These are phyloP conservation scores for Pleurotus giganteus DNA, from an alignment of 768 basidiomycete species.

Conservation along the genomic window DNA sequence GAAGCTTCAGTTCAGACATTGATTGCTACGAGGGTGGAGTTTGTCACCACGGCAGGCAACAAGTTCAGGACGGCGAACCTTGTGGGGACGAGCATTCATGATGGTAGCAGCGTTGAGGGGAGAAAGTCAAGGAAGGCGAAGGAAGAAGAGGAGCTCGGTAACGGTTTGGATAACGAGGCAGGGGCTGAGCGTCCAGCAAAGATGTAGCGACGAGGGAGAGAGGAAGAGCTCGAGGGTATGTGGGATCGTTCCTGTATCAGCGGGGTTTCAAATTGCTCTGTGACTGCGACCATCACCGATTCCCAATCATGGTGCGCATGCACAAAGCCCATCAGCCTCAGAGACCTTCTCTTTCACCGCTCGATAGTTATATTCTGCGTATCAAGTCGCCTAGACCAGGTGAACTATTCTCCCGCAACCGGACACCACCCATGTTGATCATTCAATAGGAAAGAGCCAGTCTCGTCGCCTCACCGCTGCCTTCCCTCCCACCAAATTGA, in stretches of 20 bases:
- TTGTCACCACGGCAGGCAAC: slow-evolving; percentile 1
- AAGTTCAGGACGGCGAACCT: slow-evolving; percentile 35
- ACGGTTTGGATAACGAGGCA: background rate
- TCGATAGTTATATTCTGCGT: background rate
- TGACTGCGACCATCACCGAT: background rate
- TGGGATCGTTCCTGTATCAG: background rate
- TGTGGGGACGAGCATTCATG: slow-evolving; percentile 78
- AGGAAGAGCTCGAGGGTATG: background rate
- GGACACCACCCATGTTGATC: background rate
- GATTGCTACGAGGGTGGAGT: slow-evolving; percentile 56
- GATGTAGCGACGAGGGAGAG: background rate
- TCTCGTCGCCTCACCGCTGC: background rate
- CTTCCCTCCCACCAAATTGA: background rate
- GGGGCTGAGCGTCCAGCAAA: background rate
- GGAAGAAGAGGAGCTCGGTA: slow-evolving; percentile 8
- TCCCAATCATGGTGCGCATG: background rate
- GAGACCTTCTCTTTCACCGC: background rate
- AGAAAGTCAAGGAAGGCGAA: slow-evolving; percentile 16
- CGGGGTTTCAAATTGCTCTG: slow-evolving; percentile 9
- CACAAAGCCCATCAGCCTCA: slow-evolving; percentile 2
- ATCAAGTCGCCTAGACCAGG: slow-evolving; percentile 7
- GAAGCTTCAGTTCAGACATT: slow-evolving; percentile 97
- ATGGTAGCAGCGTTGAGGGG: slow-evolving; percentile 21
- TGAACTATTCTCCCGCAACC: background rate
- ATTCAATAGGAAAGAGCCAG: background rate